phyloP scores from a whole-genome alignment of 2,329 filamentous ascomycete species.

The Fusarium keratoplasticum region DNA sequence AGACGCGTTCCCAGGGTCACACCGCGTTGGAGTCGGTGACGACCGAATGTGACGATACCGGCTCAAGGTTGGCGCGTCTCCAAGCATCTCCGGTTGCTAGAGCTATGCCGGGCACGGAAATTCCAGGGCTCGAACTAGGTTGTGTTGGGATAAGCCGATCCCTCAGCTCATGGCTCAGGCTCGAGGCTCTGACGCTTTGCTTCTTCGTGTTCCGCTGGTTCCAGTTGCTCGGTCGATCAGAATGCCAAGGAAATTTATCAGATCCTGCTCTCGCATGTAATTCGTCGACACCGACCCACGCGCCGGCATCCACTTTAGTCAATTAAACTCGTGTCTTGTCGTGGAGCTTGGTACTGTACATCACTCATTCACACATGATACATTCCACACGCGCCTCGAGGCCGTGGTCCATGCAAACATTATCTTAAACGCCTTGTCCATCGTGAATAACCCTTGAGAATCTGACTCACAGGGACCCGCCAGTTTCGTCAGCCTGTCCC shows the following conservation, averaged over 20 bases:
- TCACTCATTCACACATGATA: constrained; percentile 24
- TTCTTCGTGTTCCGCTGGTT: constrained; percentile 1
- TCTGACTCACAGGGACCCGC: constrained; percentile 37
- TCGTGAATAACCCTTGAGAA: constrained; percentile 11
- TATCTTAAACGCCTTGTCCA: neutral
- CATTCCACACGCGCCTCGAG: constrained; percentile 26
- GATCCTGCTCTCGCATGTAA: constrained; percentile 33
- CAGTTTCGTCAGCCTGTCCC: constrained; percentile 9
- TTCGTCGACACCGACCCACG: constrained; percentile 15
- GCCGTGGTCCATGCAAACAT: constrained; percentile 15
- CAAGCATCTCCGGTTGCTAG: neutral
- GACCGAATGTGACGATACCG: constrained; percentile 21
- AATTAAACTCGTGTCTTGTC: constrained; percentile 30
- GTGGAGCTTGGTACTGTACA: constrained; percentile 7
- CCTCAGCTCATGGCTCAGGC: constrained; percentile 10
- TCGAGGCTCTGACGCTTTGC: neutral
- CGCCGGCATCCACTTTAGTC: constrained; percentile 20
- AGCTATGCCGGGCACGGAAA: neutral
- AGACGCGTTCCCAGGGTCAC: constrained; percentile 21
- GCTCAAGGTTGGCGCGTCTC: constrained; percentile 3
- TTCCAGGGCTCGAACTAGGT: neutral
- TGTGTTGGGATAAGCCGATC: constrained; percentile 12
- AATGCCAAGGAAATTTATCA: constrained; percentile 45
- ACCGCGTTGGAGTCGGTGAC: constrained; percentile 18
- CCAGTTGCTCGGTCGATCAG: constrained; percentile 37